Conservation (phyloP, 495 filamentous ascomycete genomes). For the Podospora comata region DNA sequence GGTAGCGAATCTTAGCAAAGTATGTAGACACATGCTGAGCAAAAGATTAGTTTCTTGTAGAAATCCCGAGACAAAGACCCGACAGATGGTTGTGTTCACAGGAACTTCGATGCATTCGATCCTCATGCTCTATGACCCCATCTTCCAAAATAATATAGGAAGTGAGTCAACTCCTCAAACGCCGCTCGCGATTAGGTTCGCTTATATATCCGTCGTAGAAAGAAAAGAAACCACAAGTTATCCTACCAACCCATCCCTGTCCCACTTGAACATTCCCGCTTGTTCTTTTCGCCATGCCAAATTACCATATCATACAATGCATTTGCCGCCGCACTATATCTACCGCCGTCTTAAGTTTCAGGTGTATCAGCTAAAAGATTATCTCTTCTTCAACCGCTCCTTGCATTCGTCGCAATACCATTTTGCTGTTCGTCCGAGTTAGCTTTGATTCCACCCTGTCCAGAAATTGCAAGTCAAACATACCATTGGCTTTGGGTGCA, state of each 20-base stretch:
- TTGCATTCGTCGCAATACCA: slow-evolving; percentile 91
- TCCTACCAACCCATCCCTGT: background rate
- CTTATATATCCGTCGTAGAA: background rate
- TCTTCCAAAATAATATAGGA: background rate
- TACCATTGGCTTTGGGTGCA: slow-evolving; percentile 79
- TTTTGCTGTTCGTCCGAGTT: slow-evolving; percentile 57
- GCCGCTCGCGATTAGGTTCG: background rate
- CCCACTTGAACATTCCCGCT: background rate
- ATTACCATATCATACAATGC: background rate
- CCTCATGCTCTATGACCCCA: background rate
- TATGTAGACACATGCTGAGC: too few species aligned
- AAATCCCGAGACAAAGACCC: too few species aligned
- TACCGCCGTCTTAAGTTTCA: background rate
- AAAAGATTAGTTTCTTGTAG: too few species aligned
- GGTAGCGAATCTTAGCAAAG: too few species aligned
- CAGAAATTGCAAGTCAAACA: slow-evolving; percentile 38
- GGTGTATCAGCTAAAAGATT: background rate
- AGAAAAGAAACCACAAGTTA: background rate
- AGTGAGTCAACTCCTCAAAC: background rate
- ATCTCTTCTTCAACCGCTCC: slow-evolving; percentile 54
- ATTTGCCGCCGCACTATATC: background rate
- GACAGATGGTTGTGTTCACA: too few species aligned
- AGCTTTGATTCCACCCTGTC: slow-evolving; percentile 22
- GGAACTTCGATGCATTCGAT: background rate
- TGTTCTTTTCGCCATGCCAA: background rate